A percentile compares a stretch with the other conserved stretches of the same genome.
Conservation (phyloP, 129 eudicot genomes). For the Glebionis coronaria region DNA sequence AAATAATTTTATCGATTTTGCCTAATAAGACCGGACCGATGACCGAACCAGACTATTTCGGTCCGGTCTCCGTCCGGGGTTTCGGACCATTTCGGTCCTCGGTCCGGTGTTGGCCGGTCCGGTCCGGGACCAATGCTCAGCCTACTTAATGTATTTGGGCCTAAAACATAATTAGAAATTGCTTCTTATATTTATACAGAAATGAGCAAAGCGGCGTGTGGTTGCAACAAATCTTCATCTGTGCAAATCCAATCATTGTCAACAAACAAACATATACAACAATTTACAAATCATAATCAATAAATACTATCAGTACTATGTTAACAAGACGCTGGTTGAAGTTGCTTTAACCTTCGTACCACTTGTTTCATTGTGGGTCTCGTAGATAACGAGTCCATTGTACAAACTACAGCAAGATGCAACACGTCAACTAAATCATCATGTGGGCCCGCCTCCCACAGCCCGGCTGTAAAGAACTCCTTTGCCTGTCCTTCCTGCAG, state of each 20-base stretch:
- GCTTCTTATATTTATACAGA: background rate
- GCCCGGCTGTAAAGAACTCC: constrained; percentile 72
- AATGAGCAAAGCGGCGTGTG: background rate
- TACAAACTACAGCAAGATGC: constrained; percentile 77
- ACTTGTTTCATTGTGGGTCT: constrained; percentile 91
- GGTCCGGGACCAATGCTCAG: no score
- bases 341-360: constrained; percentile 69
- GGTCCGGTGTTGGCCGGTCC: no score
- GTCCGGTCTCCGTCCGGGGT: no score
- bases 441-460: constrained; percentile 87
- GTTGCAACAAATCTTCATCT: constrained; percentile 26
- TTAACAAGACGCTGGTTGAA: constrained; percentile 78
- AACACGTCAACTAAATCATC: constrained; percentile 80
- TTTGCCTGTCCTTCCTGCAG: constrained; percentile 71
- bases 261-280: constrained; percentile 18
- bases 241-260: constrained; percentile 4
- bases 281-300: constrained; percentile 16
- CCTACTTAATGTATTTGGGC: no score
- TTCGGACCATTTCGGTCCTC: no score
- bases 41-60: no score
- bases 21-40: no score
- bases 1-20: no score
- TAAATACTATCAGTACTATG: background rate
- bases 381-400: constrained; percentile 63
- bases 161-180: background rate